These are phyloP conservation scores for Lipomyces yamadae DNA, from an alignment of 805 yeast genomes.

Conservation along the genomic window DNA sequence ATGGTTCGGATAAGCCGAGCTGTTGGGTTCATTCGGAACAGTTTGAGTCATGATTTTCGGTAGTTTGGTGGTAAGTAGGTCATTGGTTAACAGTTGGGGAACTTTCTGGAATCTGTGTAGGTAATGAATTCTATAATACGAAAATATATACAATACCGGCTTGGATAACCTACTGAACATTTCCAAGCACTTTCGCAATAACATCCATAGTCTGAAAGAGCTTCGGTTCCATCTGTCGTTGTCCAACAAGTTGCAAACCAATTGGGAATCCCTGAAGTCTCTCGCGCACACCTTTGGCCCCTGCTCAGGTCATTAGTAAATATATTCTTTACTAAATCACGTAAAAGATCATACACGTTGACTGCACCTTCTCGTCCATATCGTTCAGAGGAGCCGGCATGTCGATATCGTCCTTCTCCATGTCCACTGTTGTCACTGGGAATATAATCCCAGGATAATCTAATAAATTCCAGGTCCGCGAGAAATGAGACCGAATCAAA, in stretches of 20 bases:
- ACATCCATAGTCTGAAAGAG: constrained; percentile 34
- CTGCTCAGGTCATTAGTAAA: background rate
- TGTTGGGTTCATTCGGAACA: constrained; percentile 38
- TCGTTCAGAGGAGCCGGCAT: constrained; percentile 31
- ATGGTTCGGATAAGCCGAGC: constrained; percentile 39
- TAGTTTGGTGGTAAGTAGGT: too few species aligned
- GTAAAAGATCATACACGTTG: constrained; percentile 20
- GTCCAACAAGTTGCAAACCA: constrained; percentile 36
- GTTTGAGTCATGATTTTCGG: constrained; percentile 16
- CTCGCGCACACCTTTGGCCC: constrained; percentile 24
- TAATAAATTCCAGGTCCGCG: constrained; percentile 33
- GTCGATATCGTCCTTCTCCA: constrained; percentile 31
- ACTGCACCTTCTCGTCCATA: constrained; percentile 31
- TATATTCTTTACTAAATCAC: background rate
- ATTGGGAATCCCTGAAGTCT: constrained; percentile 32
- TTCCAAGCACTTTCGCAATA: constrained; percentile 15
- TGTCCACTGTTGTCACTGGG: constrained; percentile 33
- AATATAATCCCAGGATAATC: constrained; percentile 36
- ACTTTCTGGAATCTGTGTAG: too few species aligned
- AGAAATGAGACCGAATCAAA: constrained; percentile 34
- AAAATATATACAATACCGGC: background rate
- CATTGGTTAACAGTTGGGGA: too few species aligned
- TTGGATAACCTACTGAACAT: background rate
- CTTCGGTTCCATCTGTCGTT: constrained; percentile 39
- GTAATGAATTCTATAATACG: background rate